Percentiles rank a stretch among this genome's conserved stretches.
Evolutionary conservation across 495 filamentous ascomycete genomes (phyloP).

Genomic region (Aspergillus panamensis): DNA sequence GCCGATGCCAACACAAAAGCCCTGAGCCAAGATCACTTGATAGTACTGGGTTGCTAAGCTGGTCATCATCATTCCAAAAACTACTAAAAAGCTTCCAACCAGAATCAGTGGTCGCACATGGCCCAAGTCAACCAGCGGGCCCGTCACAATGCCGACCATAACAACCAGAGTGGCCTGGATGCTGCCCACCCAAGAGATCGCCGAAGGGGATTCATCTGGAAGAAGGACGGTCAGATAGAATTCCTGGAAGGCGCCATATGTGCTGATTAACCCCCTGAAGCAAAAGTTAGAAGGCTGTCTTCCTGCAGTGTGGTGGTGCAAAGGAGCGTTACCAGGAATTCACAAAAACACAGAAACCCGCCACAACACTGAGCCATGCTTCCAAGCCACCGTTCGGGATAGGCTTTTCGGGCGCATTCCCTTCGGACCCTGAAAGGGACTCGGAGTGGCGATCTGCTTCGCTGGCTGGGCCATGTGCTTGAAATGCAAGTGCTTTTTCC

Average conservation of each 20-base stretch:
- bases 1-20: conserved; percentile 41
- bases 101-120: conserved; percentile 34
- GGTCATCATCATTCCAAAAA: conserved; percentile 50
- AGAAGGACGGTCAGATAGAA: conserved; percentile 40
- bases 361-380: conserved; percentile 30
- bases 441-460: neutral
- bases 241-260: conserved; percentile 48
- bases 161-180: conserved; percentile 43
- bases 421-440: neutral
- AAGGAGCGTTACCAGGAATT: conserved; percentile 29
- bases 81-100: conserved; percentile 30
- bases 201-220: conserved; percentile 23
- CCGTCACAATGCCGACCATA: conserved; percentile 37
- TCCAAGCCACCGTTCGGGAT: conserved; percentile 29
- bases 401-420: conserved; percentile 6
- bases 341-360: conserved; percentile 27
- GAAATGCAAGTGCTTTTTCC: neutral
- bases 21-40: conserved; percentile 38
- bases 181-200: conserved; percentile 48
- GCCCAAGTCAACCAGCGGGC: conserved; percentile 45
- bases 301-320: neutral
- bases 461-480: neutral
- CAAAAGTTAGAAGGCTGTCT: neutral
- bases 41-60: conserved; percentile 41
- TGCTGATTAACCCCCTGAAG: conserved; percentile 40